These are phyloP conservation scores for Aegilops longissima DNA, from an alignment of 176 grass and related monocot genomes.

Conservation along the genomic window DNA sequence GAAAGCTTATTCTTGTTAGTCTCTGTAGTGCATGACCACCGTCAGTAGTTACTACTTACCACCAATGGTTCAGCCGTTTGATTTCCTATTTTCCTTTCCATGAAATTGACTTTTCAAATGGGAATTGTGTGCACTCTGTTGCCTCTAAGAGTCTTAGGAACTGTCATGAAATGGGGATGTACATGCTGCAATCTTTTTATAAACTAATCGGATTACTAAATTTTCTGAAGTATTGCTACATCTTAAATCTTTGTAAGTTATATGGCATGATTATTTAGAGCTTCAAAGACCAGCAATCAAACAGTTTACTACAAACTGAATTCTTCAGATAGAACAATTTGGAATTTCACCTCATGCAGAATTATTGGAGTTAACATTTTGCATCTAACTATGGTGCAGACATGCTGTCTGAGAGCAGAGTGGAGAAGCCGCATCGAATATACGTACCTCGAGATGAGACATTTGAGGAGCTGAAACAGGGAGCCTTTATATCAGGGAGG, in stretches of 20 bases:
- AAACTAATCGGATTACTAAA: not conserved
- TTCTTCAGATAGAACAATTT: not conserved
- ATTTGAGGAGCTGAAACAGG: slow-evolving; percentile 95
- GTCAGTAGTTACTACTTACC: not conserved
- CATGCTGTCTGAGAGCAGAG: slow-evolving; percentile 77
- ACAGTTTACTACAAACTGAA: not conserved
- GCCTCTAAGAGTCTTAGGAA: not conserved
- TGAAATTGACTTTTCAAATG: not conserved
- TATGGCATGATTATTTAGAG: not conserved
- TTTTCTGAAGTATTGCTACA: not conserved
- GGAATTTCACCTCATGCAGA: not conserved
- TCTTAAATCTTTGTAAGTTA: not conserved
- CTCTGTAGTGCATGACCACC: slow-evolving; percentile 4
- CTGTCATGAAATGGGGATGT: not conserved
- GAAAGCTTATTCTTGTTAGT: not conserved
- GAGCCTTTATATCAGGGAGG: slow-evolving; percentile 81
- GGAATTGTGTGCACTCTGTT: not conserved
- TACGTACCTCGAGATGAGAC: slow-evolving; percentile 92
- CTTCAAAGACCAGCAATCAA: not conserved
- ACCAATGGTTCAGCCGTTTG: not conserved
- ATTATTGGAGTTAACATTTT: not conserved
- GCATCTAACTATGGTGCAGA: slow-evolving; percentile 39
- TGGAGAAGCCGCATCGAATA: slow-evolving; percentile 92
- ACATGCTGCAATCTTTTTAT: not conserved
- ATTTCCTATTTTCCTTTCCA: not conserved